Conservation (phyloP, 2,329 filamentous ascomycete genomes). For the Dothiorella sarmentorum region DNA sequence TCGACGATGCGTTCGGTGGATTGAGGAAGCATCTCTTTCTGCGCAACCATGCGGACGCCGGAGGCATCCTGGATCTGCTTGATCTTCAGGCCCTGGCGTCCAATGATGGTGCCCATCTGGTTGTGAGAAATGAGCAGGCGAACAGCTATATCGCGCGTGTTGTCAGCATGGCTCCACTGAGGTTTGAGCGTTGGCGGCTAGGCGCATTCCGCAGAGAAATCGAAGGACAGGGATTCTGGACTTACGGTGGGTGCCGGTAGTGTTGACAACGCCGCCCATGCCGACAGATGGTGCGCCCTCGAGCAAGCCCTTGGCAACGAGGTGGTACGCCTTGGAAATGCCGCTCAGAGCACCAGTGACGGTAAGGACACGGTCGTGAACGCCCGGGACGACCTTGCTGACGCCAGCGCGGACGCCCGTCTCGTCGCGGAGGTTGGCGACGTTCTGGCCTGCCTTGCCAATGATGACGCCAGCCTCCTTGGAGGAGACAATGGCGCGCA, state of each 20-base stretch:
- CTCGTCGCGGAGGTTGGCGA: constrained; percentile 93
- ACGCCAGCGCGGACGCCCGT: constrained; percentile 97
- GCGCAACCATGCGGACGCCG: constrained; percentile 96
- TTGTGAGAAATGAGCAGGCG: constrained; percentile 99
- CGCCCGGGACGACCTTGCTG: constrained; percentile 96
- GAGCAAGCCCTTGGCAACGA: constrained; percentile 85
- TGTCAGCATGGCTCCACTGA: background rate
- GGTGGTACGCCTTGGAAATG: constrained; percentile 86
- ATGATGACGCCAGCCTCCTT: constrained; percentile 99
- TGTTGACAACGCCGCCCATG: constrained; percentile 86
- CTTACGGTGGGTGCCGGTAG: constrained; percentile 92
- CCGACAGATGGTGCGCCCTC: constrained; percentile 93
- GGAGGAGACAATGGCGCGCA: constrained; percentile 96
- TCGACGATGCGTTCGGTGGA: constrained; percentile 98
- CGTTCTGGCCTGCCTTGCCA: constrained; percentile 97
- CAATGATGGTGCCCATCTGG: constrained; percentile 99
- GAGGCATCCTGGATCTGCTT: constrained; percentile 98
- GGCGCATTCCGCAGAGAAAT: background rate
- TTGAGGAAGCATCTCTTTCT: constrained; percentile 99
- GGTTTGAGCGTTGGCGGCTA: background rate
- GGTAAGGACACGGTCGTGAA: constrained; percentile 94
- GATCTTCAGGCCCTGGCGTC: constrained; percentile 93
- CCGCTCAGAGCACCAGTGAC: constrained; percentile 87
- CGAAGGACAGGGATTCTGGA: constrained; percentile 25
- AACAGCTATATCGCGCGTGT: constrained; percentile 61